Base-by-base conservation (phyloP, 2,329 filamentous ascomycete genomes). In the Exutisphaerella laricina region DNA sequence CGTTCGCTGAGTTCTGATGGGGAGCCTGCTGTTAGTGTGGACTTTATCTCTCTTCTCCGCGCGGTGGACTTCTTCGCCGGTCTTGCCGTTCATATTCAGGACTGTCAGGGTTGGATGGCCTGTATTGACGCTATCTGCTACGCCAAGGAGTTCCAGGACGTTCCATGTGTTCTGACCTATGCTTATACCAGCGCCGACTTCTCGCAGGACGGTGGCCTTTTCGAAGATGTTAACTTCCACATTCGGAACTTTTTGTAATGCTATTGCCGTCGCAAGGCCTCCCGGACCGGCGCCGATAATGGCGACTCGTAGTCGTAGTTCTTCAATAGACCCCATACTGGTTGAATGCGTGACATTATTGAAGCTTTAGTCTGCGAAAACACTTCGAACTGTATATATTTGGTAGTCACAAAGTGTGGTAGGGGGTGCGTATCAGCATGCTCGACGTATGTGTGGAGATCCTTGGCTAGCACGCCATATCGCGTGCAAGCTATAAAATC, bases 181-280 rank as follows among this genome's bases (percentile, higher is more conserved):
- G 33, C 63, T 66, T 41, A 74, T 72, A 0, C 71, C 72, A 0
- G 70, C 70, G 1, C 71, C 71, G 4, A 71, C 66, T 49, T 74
- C 71, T 22, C 69, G 57, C n/a, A 74, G 54, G 13, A 67, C 58
- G 5, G 49, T 59, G 1, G 69, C 69, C 43, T 72, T 65, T 45
- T 74, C 71, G 39, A 71, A 74, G 1, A 74, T 49, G 0, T 56
- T 64, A 3, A 70, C 63, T 13, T 68, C 54, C 6, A 74, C 56
- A 26, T 69, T 65, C 0, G 67, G 63, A 2, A 71, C 51, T 28
- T 62, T 52, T 1, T 65, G 67, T 1, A 74, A 55, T 1, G 68
- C 69, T 36, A 74, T 72, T 3, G 70, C 71, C 18, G 41, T 43
- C 16, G 34, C 34, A 8, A 38, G 54, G 6, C 67, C 63, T 4